These are phyloP conservation scores for Juncus inflexus DNA, from an alignment of 176 grass and related monocot species.

Conservation along the genomic window DNA sequence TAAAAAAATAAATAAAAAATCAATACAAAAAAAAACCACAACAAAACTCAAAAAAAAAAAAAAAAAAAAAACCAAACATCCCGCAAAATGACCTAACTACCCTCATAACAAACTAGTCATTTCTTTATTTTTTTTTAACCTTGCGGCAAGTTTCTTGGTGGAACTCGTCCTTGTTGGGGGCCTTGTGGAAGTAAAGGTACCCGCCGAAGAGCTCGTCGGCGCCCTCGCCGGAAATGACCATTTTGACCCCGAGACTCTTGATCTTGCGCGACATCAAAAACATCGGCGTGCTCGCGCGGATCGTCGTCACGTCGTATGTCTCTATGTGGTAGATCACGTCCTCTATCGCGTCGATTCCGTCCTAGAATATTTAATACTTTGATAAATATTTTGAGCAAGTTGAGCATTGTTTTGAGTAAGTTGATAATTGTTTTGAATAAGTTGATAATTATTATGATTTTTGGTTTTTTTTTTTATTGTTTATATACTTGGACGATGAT, in stretches of 20 bases:
- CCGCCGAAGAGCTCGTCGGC: conserved; percentile 94
- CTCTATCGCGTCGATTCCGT: conserved; percentile 97
- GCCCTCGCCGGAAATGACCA: conserved; percentile 95
- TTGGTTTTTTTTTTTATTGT: too few relatives aligned
- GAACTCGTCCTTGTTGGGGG: conserved; percentile 91
- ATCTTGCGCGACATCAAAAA: conserved; percentile 98
- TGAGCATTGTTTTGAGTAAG: too few relatives aligned
- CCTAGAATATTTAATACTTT: too few relatives aligned
- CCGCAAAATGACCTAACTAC: too few relatives aligned
- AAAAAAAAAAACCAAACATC: too few relatives aligned
- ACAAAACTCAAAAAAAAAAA: too few relatives aligned
- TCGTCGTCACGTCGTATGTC: conserved; percentile 90
- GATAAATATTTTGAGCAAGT: too few relatives aligned
- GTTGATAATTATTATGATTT: neutral
- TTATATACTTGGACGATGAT: too few relatives aligned
- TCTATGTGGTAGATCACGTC: conserved; percentile 94
- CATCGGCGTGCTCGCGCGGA: conserved; percentile 96
- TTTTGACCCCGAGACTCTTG: conserved; percentile 91
- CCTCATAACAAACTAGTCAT: too few relatives aligned
- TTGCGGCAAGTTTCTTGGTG: conserved; percentile 93
- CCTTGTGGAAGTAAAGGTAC: conserved; percentile 98
- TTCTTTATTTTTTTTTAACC: conserved; percentile 2
- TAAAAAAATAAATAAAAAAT: too few relatives aligned
- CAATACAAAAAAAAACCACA: too few relatives aligned
- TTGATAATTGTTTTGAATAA: too few relatives aligned